Evolutionary conservation across 2,329 filamentous ascomycete species (phyloP).

Genomic region (Phoma sp.): DNA sequence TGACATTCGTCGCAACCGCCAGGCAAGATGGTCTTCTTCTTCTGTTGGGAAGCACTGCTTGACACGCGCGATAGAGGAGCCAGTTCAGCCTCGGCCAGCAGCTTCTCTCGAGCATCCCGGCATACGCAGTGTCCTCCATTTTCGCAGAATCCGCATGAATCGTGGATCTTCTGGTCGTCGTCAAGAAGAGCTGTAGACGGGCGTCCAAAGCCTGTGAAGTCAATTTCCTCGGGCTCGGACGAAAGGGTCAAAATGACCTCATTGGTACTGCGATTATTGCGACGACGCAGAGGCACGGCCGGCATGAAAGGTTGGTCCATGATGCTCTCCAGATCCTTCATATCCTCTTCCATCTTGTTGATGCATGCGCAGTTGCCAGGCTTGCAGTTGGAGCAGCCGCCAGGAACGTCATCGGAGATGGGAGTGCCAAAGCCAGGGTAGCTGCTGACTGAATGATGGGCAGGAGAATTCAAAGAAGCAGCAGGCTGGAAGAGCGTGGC

Average conservation of each 20-base stretch:
- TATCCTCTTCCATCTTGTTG: conserved; percentile 34
- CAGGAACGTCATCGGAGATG: conserved; percentile 19
- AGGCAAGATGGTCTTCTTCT: conserved; percentile 19
- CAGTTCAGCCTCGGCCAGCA: conserved; percentile 19
- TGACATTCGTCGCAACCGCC: conserved; percentile 47
- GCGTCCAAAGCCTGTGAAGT: conserved; percentile 39
- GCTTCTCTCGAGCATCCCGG: conserved; percentile 24
- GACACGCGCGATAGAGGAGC: conserved; percentile 13
- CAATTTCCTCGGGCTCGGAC: conserved; percentile 36
- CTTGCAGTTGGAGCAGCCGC: conserved; percentile 38
- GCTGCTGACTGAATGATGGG: conserved; percentile 17
- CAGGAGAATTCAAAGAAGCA: conserved; percentile 5
- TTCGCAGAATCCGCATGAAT: conserved; percentile 44
- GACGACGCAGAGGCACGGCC: conserved; percentile 24
- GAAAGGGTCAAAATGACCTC: conserved; percentile 12
- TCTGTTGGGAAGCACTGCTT: conserved; percentile 12
- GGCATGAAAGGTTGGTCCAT: conserved; percentile 29
- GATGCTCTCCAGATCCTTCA: conserved; percentile 15
- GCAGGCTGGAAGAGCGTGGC: conserved; percentile 11
- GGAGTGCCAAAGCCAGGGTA: conserved; percentile 25
- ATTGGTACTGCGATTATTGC: conserved; percentile 8
- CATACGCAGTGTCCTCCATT: conserved; percentile 41
- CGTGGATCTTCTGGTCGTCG: conserved; percentile 20
- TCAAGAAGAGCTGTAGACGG: conserved; percentile 31
- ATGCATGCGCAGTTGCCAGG: conserved; percentile 43